Evolutionary conservation across 2,329 filamentous ascomycete species (phyloP).

Genomic region (Scytalidium lignicola): DNA sequence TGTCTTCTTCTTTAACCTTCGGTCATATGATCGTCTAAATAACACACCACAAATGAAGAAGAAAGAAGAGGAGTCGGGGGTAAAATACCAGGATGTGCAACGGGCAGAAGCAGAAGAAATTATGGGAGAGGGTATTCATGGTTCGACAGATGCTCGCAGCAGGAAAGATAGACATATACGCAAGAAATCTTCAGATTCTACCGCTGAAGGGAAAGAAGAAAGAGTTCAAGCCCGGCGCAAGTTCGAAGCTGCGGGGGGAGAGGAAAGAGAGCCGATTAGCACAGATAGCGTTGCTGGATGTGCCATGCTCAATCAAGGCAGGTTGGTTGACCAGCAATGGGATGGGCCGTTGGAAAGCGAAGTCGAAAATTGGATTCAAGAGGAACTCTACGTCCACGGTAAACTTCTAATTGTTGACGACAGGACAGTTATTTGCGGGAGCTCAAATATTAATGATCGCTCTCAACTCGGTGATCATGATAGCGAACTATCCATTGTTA

Average conservation of each 20-base stretch:
- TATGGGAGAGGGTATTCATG: slow-evolving; percentile 70
- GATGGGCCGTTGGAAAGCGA: slow-evolving; percentile 69
- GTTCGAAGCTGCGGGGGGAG: slow-evolving; percentile 42
- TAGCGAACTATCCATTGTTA: slow-evolving; percentile 83
- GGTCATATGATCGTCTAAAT: slow-evolving; percentile 89
- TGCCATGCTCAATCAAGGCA: slow-evolving; percentile 68
- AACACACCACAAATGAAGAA: slow-evolving; percentile 68
- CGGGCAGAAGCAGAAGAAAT: slow-evolving; percentile 84
- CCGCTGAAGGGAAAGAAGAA: slow-evolving; percentile 32
- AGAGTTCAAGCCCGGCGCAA: slow-evolving; percentile 43
- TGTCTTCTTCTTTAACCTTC: slow-evolving; percentile 90
- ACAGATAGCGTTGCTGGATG: slow-evolving; percentile 62
- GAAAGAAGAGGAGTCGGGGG: slow-evolving; percentile 74
- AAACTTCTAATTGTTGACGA: slow-evolving; percentile 91
- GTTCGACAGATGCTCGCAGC: slow-evolving; percentile 38
- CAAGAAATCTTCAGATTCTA: slow-evolving; percentile 30
- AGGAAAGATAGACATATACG: slow-evolving; percentile 44
- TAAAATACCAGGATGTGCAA: slow-evolving; percentile 82
- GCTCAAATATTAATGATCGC: slow-evolving; percentile 88
- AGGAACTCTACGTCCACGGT: slow-evolving; percentile 91
- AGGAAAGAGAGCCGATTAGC: slow-evolving; percentile 17
- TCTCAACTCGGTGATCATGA: slow-evolving; percentile 85
- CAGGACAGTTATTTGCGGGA: slow-evolving; percentile 76
- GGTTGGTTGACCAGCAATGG: slow-evolving; percentile 67
- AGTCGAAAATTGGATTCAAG: slow-evolving; percentile 84